Evolutionary conservation across 169 alveolate species (phyloP), one percentile per base, ranked within the genome.

Genomic region (Cryptosporidium ryanae): DNA sequence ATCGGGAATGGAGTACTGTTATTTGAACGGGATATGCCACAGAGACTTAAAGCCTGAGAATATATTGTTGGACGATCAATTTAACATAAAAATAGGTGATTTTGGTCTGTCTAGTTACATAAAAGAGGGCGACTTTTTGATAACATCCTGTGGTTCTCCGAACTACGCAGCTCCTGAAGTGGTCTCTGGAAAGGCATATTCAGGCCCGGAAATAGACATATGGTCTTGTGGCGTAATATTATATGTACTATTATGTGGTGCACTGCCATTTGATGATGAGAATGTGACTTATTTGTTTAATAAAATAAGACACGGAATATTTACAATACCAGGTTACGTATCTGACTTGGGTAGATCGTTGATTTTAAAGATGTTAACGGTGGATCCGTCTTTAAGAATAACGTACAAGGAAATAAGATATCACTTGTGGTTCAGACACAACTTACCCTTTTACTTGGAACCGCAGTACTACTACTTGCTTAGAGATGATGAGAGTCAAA

Each of bases 201-300:
- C 93, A 32, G 98, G 99, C 6, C 92, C 95, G 17, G 93, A 96
- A 90, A 99, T 97, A 49, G 99, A 98, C 91, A 94, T 98, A 15
- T 98, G 99, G 99, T 94, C 98, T 46, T 93, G 97, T 66, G 99
- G 99, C 2, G 98, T 98, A n/a, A 96, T 98, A 29, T 90, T 98
- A 66, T 98, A 95, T 91, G 99, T 99, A 5, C 93, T 97, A 96
- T 91, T 98, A 52, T 97, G 98, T 90, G 99, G 99, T 1, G 94
- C 96, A 66, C 94, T 98, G 15, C 99, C 99, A 6, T 97, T 96
- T 91, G 99, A 96, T 90, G 98, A 96, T 67, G 95, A 93, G 66
- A 92, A 95, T 83, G 96, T 92, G 43, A 87, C 95, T 59, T 82
- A 84, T 31, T 89, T 95, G 52, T 96, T 94, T 90, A 92, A 95